Conservation (phyloP, 2,329 filamentous ascomycete genomes). For the Remersonia thermophila region DNA sequence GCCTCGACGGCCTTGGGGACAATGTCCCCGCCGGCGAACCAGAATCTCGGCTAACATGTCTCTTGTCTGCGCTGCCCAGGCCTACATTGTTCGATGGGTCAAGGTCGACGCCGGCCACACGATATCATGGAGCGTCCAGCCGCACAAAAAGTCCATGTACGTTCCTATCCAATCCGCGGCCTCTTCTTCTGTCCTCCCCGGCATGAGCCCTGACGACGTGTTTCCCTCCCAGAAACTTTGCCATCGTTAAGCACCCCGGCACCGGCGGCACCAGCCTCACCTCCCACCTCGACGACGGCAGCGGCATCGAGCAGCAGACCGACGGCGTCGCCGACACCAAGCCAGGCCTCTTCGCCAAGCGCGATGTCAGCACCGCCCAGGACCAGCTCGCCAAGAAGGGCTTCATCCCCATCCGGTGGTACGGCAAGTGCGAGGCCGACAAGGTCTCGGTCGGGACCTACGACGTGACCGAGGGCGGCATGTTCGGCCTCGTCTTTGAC, state of each 20-base stretch:
- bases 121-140: slow-evolving; percentile 94
- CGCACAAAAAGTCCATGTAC: slow-evolving; percentile 91
- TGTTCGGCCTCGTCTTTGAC: slow-evolving; percentile 95
- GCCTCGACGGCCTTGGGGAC: slow-evolving; percentile 3
- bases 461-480: slow-evolving; percentile 73
- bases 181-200: too few relatives aligned
- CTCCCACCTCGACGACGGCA: slow-evolving; percentile 30
- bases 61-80: slow-evolving; percentile 53
- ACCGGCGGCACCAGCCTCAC: slow-evolving; percentile 43
- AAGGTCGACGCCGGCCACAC: slow-evolving; percentile 81
- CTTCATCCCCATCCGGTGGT: slow-evolving; percentile 65
- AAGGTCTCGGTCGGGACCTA: slow-evolving; percentile 86
- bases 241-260: slow-evolving; percentile 93
- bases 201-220: too few relatives aligned
- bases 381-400: slow-evolving; percentile 54
- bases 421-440: slow-evolving; percentile 91
- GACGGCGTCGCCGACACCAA: slow-evolving; percentile 31
- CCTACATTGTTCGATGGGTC: slow-evolving; percentile 96
- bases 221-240: slow-evolving; percentile 60
- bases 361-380: slow-evolving; percentile 48
- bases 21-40: too few relatives aligned
- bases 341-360: slow-evolving; percentile 36
- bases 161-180: background rate
- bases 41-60: too few relatives aligned
- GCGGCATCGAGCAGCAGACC: slow-evolving; percentile 28